Evolutionary conservation across 1,284 basidiomycete species (phyloP).

Genomic region (Nidula niveotomentosa): DNA sequence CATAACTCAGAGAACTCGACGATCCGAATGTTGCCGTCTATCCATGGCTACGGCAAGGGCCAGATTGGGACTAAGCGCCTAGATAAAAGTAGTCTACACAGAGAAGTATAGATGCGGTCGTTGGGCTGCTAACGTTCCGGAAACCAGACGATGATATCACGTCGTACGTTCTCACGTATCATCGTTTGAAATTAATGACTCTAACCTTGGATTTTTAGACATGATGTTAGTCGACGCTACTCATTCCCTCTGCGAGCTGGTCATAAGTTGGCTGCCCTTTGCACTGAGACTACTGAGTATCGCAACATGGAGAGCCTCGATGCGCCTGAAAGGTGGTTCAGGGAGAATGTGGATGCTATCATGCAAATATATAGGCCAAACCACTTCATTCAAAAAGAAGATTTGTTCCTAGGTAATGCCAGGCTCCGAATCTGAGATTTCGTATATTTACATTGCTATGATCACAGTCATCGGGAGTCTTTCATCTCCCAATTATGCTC

Average conservation of each 20-base stretch:
- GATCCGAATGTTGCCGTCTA: constrained; percentile 40
- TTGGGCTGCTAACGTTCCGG: constrained; percentile 45
- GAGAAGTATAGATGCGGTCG: constrained; percentile 43
- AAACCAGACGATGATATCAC: constrained; percentile 21
- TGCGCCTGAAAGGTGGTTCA: constrained; percentile 64
- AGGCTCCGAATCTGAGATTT: neutral
- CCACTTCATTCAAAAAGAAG: constrained; percentile 59
- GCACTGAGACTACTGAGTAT: constrained; percentile 61
- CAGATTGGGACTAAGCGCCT: constrained; percentile 41
- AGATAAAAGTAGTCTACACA: constrained; percentile 44
- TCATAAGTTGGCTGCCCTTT: constrained; percentile 57
- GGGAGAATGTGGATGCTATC: constrained; percentile 56
- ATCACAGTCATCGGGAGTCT: constrained; percentile 64
- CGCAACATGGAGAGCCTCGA: constrained; percentile 55
- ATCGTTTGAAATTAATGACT: constrained; percentile 1
- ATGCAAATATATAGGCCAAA: constrained; percentile 47
- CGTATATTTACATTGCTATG: neutral
- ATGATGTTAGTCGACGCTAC: constrained; percentile 44
- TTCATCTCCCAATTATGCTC: constrained; percentile 62
- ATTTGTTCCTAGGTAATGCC: constrained; percentile 57
- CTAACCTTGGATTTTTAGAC: constrained; percentile 12
- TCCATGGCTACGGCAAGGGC: constrained; percentile 58
- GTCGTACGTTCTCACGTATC: constrained; percentile 16
- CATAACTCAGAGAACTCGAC: constrained; percentile 32
- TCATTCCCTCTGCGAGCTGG: constrained; percentile 54